Evolutionary conservation across 2,329 filamentous ascomycete genomes (phyloP).

Genomic region (Aaosphaeria pasadenensis): DNA sequence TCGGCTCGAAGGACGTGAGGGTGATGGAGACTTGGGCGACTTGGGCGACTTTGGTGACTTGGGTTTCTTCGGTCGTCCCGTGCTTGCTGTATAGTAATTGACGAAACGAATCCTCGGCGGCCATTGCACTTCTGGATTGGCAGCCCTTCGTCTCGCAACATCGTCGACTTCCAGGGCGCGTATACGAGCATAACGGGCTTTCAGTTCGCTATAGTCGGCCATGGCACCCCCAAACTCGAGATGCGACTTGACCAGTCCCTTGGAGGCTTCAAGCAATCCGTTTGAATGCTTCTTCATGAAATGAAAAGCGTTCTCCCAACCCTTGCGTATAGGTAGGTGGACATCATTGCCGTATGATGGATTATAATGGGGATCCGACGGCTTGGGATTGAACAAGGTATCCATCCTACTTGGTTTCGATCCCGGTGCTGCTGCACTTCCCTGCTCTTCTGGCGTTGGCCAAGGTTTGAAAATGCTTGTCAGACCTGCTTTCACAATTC

Average conservation of each 20-base stretch:
- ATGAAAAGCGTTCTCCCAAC: conserved; percentile 65
- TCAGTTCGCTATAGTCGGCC: conserved; percentile 70
- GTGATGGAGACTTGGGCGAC: conserved; percentile 39
- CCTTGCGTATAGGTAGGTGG: conserved; percentile 64
- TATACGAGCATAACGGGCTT: conserved; percentile 66
- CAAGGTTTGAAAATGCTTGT: conserved; percentile 67
- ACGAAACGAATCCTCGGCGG: conserved; percentile 68
- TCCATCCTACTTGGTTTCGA: conserved; percentile 28
- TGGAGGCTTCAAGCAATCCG: conserved; percentile 66
- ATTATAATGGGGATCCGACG: conserved; percentile 65
- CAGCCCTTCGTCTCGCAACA: conserved; percentile 32
- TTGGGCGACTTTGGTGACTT: conserved; percentile 48
- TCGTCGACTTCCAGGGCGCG: conserved; percentile 72
- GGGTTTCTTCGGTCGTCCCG: conserved; percentile 60
- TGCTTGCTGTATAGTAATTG: conserved; percentile 89
- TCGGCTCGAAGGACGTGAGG: conserved; percentile 11
- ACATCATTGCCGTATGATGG: conserved; percentile 74
- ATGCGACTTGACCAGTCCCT: conserved; percentile 73
- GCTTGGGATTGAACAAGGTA: conserved; percentile 37
- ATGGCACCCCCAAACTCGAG: conserved; percentile 80
- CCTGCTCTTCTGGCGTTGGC: conserved; percentile 23
- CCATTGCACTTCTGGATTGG: conserved; percentile 22
- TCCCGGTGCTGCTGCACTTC: conserved; percentile 10
- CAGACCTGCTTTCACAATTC: conserved; percentile 78
- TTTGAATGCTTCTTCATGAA: conserved; percentile 82